phyloP scores from a whole-genome alignment of 108 stramenopile species.

The Pelagomonas calceolata region DNA sequence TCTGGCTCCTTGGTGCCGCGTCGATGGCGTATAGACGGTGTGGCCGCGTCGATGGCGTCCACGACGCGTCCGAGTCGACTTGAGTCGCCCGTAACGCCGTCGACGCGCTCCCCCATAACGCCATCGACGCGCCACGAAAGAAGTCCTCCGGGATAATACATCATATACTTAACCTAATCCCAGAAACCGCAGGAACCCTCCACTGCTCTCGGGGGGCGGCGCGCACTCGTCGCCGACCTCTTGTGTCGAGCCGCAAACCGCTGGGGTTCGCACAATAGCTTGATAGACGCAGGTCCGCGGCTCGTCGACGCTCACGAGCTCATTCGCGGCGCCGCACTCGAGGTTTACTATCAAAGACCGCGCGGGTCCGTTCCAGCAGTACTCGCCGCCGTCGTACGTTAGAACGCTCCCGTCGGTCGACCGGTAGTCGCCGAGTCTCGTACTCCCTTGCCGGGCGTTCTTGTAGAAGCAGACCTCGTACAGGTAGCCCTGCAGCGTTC shows the following conservation, averaged over 20 bases:
- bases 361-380: conserved; percentile 38
- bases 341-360: conserved; percentile 24
- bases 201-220: too few relatives aligned
- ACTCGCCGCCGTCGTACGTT: conserved; percentile 16
- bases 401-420: conserved; percentile 7
- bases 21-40: too few relatives aligned
- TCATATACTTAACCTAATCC: too few relatives aligned
- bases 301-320: conserved; percentile 25
- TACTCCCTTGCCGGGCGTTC: conserved; percentile 21
- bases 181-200: too few relatives aligned
- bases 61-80: too few relatives aligned
- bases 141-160: too few relatives aligned
- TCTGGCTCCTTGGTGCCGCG: too few relatives aligned
- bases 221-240: neutral
- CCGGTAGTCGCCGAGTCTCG: conserved; percentile 13
- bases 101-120: too few relatives aligned
- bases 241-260: conserved; percentile 17
- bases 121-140: too few relatives aligned
- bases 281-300: conserved; percentile 38
- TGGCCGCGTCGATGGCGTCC: too few relatives aligned
- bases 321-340: conserved; percentile 25
- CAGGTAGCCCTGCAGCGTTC: conserved; percentile 16
- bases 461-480: conserved; percentile 31
- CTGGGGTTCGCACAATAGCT: conserved; percentile 27
- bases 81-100: too few relatives aligned